phyloP scores from a whole-genome alignment of 2,329 filamentous ascomycete species.

The Colletotrichum siamense region DNA sequence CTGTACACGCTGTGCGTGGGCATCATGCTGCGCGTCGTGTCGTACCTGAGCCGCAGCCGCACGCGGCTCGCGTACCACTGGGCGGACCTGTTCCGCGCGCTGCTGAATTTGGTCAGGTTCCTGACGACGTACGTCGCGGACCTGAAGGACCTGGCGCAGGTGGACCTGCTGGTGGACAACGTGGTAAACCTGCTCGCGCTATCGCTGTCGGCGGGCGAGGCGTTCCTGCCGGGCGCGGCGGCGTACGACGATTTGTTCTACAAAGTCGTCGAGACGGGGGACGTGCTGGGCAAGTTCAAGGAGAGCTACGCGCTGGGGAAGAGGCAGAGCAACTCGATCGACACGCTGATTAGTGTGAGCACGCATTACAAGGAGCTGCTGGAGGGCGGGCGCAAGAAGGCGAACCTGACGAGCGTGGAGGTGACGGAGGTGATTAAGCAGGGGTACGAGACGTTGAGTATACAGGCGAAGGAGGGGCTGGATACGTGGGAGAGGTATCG shows the following conservation, averaged over 20 bases:
- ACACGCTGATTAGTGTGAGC: constrained; percentile 82
- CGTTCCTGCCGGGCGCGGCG: constrained; percentile 85
- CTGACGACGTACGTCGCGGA: constrained; percentile 85
- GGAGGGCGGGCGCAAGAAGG: constrained; percentile 54
- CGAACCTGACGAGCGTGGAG: constrained; percentile 80
- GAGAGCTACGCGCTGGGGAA: constrained; percentile 72
- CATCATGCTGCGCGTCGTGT: constrained; percentile 82
- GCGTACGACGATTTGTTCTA: constrained; percentile 98
- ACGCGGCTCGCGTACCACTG: constrained; percentile 90
- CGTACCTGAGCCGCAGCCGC: constrained; percentile 81
- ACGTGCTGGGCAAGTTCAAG: constrained; percentile 81
- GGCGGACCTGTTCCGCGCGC: constrained; percentile 90
- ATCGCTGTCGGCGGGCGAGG: constrained; percentile 84
- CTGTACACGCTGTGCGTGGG: constrained; percentile 84
- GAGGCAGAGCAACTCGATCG: constrained; percentile 73
- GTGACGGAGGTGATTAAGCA: constrained; percentile 93
- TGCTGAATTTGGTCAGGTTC: constrained; percentile 89
- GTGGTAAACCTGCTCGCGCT: constrained; percentile 85
- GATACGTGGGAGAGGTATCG: constrained; percentile 87
- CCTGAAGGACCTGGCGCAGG: constrained; percentile 70
- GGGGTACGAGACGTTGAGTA: constrained; percentile 93
- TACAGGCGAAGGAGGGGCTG: constrained; percentile 85
- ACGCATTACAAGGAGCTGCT: constrained; percentile 88
- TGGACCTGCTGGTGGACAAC: constrained; percentile 76
- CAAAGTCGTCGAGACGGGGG: constrained; percentile 93